Evolutionary conservation across 257 asterid genomes (phyloP).

Genomic region (Solanum clarkiae): DNA sequence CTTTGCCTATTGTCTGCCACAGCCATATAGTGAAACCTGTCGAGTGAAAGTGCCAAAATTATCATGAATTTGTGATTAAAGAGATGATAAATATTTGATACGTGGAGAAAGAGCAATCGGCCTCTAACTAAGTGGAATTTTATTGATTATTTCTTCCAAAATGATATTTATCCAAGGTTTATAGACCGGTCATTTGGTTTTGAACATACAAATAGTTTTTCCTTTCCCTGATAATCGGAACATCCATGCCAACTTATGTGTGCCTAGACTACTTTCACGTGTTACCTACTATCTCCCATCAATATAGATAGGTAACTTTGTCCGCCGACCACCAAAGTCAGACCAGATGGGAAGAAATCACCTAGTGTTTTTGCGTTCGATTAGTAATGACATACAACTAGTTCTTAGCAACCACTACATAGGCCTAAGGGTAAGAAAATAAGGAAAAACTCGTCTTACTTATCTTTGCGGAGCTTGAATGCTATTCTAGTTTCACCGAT

Average conservation of each 20-base stretch:
- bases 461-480: conserved; percentile 71
- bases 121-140: neutral
- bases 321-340: neutral
- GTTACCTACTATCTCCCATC: neutral
- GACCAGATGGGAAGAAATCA: neutral
- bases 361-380: neutral
- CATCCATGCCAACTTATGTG: neutral
- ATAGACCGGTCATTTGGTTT: neutral
- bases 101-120: neutral
- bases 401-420: neutral
- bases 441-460: conserved; percentile 14
- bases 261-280: neutral
- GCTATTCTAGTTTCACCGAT: conserved; percentile 64
- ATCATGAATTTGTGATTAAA: neutral
- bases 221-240: neutral
- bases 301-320: neutral
- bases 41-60: neutral
- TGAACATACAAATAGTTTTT: neutral
- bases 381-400: neutral
- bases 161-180: neutral
- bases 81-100: neutral
- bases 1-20: conserved; percentile 55
- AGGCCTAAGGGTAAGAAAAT: neutral
- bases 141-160: neutral
- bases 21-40: conserved; percentile 77